phyloP scores from a whole-genome alignment of 2,329 filamentous ascomycete species.

The Phyllosticta paracitricarpa region DNA sequence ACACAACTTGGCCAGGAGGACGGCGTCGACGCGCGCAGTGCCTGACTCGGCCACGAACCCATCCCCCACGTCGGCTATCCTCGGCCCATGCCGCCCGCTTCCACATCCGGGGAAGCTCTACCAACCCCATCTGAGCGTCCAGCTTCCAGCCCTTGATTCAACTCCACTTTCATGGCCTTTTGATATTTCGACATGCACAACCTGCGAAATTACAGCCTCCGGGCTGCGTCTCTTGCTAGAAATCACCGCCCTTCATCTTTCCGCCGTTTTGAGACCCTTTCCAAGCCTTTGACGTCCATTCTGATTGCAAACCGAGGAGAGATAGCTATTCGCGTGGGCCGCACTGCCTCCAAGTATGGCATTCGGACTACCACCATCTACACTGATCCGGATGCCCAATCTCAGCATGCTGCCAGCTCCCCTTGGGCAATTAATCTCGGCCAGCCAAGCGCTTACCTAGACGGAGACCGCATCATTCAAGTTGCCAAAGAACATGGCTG shows the following conservation, averaged over 20 bases:
- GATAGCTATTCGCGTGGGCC: conserved; percentile 86
- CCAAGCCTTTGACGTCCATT: conserved; percentile 52
- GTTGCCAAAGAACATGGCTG: conserved; percentile 81
- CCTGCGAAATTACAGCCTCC: not conserved
- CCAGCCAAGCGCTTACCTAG: conserved; percentile 75
- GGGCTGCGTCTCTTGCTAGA: not conserved
- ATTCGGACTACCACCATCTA: conserved; percentile 92
- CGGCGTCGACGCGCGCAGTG: not conserved
- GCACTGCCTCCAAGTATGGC: conserved; percentile 77
- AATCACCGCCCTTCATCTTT: not conserved
- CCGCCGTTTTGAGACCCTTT: not conserved
- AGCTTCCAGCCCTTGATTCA: not conserved
- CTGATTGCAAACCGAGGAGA: conserved; percentile 96
- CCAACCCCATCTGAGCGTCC: not conserved
- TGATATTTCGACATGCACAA: not conserved
- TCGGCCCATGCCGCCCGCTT: not conserved
- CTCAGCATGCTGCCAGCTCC: conserved; percentile 81
- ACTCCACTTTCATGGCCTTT: not conserved
- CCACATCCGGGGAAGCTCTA: not conserved
- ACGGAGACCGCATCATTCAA: conserved; percentile 83
- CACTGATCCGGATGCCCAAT: conserved; percentile 77
- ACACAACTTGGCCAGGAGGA: too few species aligned
- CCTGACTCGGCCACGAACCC: not conserved
- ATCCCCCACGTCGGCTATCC: not conserved
- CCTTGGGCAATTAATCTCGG: conserved; percentile 78